Base-by-base conservation (phyloP, 768 basidiomycete species). In the Rhizopogon rudus region DNA sequence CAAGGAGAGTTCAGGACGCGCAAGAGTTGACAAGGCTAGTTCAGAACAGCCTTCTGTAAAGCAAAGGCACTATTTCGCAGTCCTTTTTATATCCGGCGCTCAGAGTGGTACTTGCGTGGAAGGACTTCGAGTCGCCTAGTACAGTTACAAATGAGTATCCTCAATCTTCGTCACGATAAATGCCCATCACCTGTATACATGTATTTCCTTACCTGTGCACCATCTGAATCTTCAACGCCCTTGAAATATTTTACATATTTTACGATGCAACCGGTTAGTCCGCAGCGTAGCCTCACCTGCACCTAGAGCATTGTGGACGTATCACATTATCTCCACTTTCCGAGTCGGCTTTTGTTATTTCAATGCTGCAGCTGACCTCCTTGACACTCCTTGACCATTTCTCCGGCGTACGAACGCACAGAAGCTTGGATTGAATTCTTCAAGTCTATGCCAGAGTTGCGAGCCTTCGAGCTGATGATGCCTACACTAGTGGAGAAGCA, bases 361-460 rank as follows among this genome's bases (percentile, higher is more conserved):
- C 79, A 0, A 77, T 99, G 31, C 85, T 82, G 2, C 67, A 81
- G 13, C 81, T 99, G 41, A 79, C 72, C 5, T 81, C 82, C 35
- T 63, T 99, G 16, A 86, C 88, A 67, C 87, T 99, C 14, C 82
- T 91, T 12, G 96, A 90, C 0, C 93, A 93, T 2, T 94, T 92
- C 71, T 83, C 93, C 22, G 22, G 22, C 3, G 22, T 25, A 25
- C 3, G 87, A 97, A 37, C 84, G 86, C 20, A 71, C 80, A 8
- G 72, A 78, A 0, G 82, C 80, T 0, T 98, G 96, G 96, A 72
- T 79, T 44, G 63, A 71, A 0, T 93, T 97, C 73, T 83, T 98
- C 70, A 67, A 78, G 51, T 64, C 79, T 1, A 82, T 87, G 52
- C 78, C 84, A 5, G 67, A 74, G 9, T 77, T 99, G 9, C 75